Conservation (phyloP, 1,139 yeast species). For the Pneumocystis carinii region DNA sequence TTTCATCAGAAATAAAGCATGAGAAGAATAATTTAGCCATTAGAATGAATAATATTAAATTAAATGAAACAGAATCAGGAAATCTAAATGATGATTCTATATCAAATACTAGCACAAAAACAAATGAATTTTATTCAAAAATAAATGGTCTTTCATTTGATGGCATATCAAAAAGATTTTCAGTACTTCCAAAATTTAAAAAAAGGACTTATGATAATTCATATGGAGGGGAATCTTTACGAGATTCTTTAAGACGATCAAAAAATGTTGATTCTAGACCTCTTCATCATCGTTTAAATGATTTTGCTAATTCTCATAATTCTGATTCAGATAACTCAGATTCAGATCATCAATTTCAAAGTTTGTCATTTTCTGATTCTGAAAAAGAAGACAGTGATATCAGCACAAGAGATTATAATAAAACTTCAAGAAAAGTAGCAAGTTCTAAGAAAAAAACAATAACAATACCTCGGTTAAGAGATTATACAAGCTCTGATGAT, state of each 20-base stretch:
- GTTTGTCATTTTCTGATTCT: neutral
- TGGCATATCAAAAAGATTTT: slow-evolving; percentile 13
- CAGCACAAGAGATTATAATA: neutral
- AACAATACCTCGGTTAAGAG: neutral
- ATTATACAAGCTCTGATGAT: neutral
- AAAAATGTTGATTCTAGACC: slow-evolving; percentile 29
- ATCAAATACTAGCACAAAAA: neutral
- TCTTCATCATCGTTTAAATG: slow-evolving; percentile 59
- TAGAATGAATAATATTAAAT: neutral
- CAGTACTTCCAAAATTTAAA: slow-evolving; percentile 36
- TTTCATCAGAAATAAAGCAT: neutral
- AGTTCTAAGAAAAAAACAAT: neutral
- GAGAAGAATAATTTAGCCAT: neutral
- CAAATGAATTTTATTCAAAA: neutral
- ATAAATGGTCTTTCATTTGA: slow-evolving; percentile 1
- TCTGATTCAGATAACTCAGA: slow-evolving; percentile 9
- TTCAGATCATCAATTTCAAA: slow-evolving; percentile 7
- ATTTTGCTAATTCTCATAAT: slow-evolving; percentile 22
- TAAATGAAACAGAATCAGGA: neutral
- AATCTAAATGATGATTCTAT: neutral
- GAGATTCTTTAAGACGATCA: neutral
- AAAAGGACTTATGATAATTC: slow-evolving; percentile 24
- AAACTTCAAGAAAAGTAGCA: neutral
- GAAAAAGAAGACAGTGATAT: neutral
- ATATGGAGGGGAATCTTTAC: neutral